A percentile compares a stretch with the other conserved stretches of the same genome.
Evolutionary conservation across 75 land plant species (phyloP).

Genomic region (Chamaecyparis obtusa): DNA sequence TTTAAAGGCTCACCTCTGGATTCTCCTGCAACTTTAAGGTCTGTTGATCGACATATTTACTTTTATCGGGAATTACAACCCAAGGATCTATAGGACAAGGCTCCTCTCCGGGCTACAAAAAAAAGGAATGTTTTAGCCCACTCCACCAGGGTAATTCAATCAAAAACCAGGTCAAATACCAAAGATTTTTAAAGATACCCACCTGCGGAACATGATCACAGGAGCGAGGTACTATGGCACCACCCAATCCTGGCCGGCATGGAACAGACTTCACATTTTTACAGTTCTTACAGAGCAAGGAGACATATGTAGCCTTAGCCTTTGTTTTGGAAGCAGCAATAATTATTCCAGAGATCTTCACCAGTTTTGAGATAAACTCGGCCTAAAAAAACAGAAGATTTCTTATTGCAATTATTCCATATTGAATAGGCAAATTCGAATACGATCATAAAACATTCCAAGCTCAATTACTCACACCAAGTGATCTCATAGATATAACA

Average conservation of each 20-base stretch:
- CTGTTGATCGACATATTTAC: slow-evolving; percentile 86
- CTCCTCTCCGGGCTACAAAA: slow-evolving; percentile 88
- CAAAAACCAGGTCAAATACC: neutral
- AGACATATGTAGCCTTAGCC: slow-evolving; percentile 98
- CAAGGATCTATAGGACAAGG: slow-evolving; percentile 97
- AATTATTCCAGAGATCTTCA: slow-evolving; percentile 89
- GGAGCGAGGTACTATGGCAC: slow-evolving; percentile 93
- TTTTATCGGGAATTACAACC: slow-evolving; percentile 91
- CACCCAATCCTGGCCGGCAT: slow-evolving; percentile 97
- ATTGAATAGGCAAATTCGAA: neutral
- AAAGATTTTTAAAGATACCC: neutral
- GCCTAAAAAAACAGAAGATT: no score
- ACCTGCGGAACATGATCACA: slow-evolving; percentile 96
- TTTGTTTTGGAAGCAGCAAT: slow-evolving; percentile 94
- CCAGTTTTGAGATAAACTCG: slow-evolving; percentile 18
- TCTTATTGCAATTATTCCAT: neutral
- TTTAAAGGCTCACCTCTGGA: slow-evolving; percentile 70
- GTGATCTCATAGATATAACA: slow-evolving; percentile 67
- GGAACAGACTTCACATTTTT: slow-evolving; percentile 76
- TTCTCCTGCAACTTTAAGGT: slow-evolving; percentile 97
- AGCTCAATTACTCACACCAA: slow-evolving; percentile 56
- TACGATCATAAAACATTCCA: neutral
- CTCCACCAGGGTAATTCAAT: neutral
- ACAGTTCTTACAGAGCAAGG: slow-evolving; percentile 89
- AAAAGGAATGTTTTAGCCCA: neutral